Evolutionary conservation across 164 flowering plant species (phyloP).

Genomic region (Kingdonia uniflora): DNA sequence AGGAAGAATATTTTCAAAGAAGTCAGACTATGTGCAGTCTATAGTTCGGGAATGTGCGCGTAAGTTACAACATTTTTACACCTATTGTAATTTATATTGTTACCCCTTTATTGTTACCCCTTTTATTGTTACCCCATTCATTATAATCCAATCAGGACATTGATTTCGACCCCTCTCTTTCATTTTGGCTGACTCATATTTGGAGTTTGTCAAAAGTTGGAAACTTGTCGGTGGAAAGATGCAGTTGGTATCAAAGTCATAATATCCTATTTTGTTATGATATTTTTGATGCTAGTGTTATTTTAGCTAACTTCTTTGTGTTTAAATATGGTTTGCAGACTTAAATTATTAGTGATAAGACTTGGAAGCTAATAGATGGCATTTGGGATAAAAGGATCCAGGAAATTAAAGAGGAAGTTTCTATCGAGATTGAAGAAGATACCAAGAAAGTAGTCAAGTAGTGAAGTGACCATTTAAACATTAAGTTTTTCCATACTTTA

Average conservation of each 20-base stretch:
- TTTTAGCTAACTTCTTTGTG: neutral
- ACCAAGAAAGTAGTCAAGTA: too few species aligned
- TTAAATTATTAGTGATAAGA: slow-evolving; percentile 74
- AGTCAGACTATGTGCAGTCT: slow-evolving; percentile 68
- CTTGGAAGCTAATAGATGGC: slow-evolving; percentile 82
- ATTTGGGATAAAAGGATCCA: slow-evolving; percentile 76
- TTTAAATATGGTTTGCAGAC: slow-evolving; percentile 39
- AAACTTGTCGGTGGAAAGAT: too few species aligned
- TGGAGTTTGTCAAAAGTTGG: too few species aligned
- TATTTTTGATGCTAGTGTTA: too few species aligned
- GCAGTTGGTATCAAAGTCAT: too few species aligned
- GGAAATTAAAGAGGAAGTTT: slow-evolving; percentile 55
- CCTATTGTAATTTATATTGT: too few species aligned
- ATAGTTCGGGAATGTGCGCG: slow-evolving; percentile 95
- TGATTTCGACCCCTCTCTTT: too few species aligned
- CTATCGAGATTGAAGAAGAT: slow-evolving; percentile 47
- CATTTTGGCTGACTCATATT: too few species aligned
- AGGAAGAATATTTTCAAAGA: slow-evolving; percentile 59
- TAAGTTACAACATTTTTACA: slow-evolving; percentile 33
- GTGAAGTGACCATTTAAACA: too few species aligned
- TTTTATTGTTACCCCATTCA: slow-evolving; percentile 74
- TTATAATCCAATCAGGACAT: neutral
- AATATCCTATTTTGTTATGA: too few species aligned
- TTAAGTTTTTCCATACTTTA: too few species aligned
- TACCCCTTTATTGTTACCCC: too few species aligned